Conservation (phyloP, 176 grass and related monocot genomes). For the Alopecurus myosuroides region DNA sequence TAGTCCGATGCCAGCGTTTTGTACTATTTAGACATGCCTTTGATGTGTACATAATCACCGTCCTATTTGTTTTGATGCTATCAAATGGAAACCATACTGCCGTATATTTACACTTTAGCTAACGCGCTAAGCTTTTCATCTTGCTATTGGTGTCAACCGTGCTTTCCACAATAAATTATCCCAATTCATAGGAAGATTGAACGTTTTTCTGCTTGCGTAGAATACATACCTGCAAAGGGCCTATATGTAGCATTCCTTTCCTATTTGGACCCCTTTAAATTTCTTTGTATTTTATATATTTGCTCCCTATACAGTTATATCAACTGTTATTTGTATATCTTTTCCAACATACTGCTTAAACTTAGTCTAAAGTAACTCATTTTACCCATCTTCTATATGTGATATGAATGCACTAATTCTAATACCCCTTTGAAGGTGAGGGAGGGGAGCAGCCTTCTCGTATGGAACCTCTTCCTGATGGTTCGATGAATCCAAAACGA, state of each 20-base stretch:
- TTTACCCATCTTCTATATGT: conserved; percentile 19
- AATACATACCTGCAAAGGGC: neutral
- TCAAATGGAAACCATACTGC: neutral
- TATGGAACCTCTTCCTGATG: conserved; percentile 86
- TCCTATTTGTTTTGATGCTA: neutral
- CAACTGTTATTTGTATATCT: neutral
- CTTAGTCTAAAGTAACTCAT: neutral
- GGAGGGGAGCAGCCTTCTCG: conserved; percentile 95
- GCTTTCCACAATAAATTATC: neutral
- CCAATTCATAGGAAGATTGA: neutral
- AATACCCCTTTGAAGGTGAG: conserved; percentile 57
- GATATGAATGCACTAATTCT: neutral
- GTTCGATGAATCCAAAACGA: conserved; percentile 89
- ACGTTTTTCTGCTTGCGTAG: neutral
- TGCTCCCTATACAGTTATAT: conserved; percentile 1
- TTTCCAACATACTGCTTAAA: neutral
- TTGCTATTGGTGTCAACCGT: neutral
- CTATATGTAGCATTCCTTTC: neutral
- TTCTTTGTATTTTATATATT: neutral
- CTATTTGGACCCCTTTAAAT: neutral
- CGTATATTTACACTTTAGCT: neutral
- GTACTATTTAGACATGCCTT: neutral
- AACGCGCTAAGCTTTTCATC: conserved; percentile 7
- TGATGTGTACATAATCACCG: neutral
- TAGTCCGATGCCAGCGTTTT: neutral